These are phyloP conservation scores for Coniferiporia sulphurascens DNA, from an alignment of 1,284 basidiomycete genomes.

Conservation along the genomic window DNA sequence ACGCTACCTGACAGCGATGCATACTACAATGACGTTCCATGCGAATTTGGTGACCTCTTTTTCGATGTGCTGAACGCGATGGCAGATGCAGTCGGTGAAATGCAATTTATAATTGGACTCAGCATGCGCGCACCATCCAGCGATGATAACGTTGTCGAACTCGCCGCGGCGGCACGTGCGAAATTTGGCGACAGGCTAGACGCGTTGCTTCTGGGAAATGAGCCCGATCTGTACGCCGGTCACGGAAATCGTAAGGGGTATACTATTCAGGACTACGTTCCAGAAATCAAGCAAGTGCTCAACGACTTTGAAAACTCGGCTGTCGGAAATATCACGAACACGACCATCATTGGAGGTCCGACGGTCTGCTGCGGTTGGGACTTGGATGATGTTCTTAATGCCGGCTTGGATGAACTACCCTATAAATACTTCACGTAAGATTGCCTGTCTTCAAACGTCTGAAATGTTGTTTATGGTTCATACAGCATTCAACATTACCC, in stretches of 20 bases:
- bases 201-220: conserved; percentile 46
- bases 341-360: conserved; percentile 41
- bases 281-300: conserved; percentile 38
- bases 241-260: conserved; percentile 40
- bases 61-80: conserved; percentile 43
- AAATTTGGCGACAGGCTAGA: conserved; percentile 39
- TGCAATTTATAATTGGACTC: conserved; percentile 41
- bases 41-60: conserved; percentile 42
- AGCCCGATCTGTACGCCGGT: conserved; percentile 55
- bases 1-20: conserved; percentile 32
- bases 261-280: conserved; percentile 35
- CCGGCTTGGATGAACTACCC: conserved; percentile 30
- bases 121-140: conserved; percentile 29
- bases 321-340: conserved; percentile 35
- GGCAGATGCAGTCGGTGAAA: conserved; percentile 34
- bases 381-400: conserved; percentile 35
- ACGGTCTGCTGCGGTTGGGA: conserved; percentile 48
- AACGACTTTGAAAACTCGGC: conserved; percentile 29
- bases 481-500: conserved; percentile 23
- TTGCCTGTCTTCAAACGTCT: background rate
- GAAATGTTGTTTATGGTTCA: conserved; percentile 17
- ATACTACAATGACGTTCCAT: conserved; percentile 41
- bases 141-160: conserved; percentile 26
- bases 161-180: conserved; percentile 28
- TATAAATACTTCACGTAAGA: conserved; percentile 45